Conservation (phyloP, 208 protist genomes). For the Porcisia hertigi region DNA sequence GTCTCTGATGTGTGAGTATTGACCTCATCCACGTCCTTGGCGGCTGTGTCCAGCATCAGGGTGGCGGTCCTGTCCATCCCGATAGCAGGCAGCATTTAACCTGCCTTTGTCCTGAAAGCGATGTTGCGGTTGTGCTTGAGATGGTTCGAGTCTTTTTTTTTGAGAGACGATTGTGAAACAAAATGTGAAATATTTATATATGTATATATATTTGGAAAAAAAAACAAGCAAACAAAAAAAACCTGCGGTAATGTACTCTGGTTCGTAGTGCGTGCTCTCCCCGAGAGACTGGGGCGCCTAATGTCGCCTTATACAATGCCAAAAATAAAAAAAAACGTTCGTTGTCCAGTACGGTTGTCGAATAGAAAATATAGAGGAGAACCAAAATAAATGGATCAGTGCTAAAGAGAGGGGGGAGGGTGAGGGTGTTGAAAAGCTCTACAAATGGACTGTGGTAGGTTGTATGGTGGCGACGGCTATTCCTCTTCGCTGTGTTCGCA, state of each 20-base stretch:
- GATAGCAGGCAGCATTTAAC: background rate
- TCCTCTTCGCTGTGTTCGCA: background rate
- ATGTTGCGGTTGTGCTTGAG: background rate
- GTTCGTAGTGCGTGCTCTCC: too few relatives aligned
- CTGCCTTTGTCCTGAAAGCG: background rate
- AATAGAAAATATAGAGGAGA: too few relatives aligned
- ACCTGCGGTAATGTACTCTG: too few relatives aligned
- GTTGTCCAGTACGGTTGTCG: background rate
- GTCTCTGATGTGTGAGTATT: constrained; percentile 30
- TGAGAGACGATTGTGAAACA: background rate
- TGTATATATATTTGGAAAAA: background rate
- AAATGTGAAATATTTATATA: background rate
- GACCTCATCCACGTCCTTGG: constrained; percentile 27
- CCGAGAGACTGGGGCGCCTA: too few relatives aligned
- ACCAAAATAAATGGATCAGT: too few relatives aligned
- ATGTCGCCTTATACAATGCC: background rate
- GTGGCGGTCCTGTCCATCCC: background rate
- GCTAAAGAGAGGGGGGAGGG: too few relatives aligned
- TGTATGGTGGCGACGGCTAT: background rate
- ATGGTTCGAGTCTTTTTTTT: background rate
- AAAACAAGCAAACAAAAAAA: too few relatives aligned
- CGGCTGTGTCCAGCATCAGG: background rate
- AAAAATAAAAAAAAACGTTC: background rate
- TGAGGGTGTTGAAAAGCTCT: background rate
- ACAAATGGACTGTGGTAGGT: background rate